Conservation (phyloP, 106 monocot genomes). For the Dioscorea zingiberensis region DNA sequence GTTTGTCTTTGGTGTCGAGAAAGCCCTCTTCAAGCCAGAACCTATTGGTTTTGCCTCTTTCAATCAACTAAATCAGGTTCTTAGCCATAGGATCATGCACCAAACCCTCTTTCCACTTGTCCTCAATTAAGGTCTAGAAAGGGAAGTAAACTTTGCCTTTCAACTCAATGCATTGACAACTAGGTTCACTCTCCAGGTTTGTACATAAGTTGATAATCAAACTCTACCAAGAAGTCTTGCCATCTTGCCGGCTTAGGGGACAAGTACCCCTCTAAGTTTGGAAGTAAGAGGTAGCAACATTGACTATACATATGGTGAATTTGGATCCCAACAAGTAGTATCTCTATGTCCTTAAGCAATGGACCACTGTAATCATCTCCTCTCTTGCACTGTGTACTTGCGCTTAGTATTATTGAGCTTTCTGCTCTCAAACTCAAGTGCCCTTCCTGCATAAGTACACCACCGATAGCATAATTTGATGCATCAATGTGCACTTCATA, state of each 20-base stretch:
- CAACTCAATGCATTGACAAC: slow-evolving; percentile 3
- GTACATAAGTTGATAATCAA: not conserved
- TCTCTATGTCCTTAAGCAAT: not conserved
- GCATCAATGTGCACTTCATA: not conserved
- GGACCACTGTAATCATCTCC: not conserved
- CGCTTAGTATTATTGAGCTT: slow-evolving; percentile 6
- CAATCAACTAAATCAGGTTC: not conserved
- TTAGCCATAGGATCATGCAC: too few relatives aligned
- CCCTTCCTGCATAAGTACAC: not conserved
- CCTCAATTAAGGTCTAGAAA: not conserved
- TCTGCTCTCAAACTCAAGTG: not conserved
- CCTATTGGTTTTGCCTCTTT: not conserved
- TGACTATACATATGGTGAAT: not conserved
- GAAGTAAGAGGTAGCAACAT: not conserved
- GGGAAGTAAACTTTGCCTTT: not conserved
- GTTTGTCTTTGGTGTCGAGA: not conserved
- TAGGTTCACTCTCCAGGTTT: not conserved
- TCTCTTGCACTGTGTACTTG: not conserved
- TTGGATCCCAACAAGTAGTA: not conserved
- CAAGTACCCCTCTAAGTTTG: not conserved
- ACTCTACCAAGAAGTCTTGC: not conserved
- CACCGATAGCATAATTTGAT: not conserved
- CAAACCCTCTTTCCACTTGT: not conserved
- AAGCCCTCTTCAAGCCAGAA: not conserved
- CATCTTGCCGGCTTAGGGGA: not conserved